A percentile compares a stretch with the other conserved stretches of the same genome.
These are phyloP conservation scores for Tricholoma hemisulphureum DNA, from an alignment of 768 basidiomycete genomes.

Conservation along the genomic window DNA sequence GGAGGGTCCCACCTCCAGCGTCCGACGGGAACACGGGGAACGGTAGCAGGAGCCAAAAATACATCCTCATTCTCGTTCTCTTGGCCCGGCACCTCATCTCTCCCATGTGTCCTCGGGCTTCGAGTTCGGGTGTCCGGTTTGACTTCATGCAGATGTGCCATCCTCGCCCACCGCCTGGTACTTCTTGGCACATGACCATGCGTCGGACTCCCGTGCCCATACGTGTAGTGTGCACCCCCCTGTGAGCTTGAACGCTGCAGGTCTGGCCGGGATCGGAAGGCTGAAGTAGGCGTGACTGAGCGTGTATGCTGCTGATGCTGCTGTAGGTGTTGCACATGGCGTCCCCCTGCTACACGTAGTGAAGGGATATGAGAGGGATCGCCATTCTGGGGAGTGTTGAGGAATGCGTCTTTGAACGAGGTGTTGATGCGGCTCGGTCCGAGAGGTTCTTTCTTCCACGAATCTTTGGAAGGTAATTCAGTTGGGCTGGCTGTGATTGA, in stretches of 20 bases:
- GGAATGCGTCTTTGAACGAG: conserved; percentile 1
- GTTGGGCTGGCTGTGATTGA: conserved; percentile 12
- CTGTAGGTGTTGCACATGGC: conserved; percentile 16
- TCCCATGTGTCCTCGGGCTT: not conserved
- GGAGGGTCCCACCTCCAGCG: not conserved
- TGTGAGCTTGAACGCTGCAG: conserved; percentile 50
- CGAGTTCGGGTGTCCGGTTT: conserved; percentile 11
- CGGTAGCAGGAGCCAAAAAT: not conserved
- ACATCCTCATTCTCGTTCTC: not conserved
- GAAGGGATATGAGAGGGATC: conserved; percentile 32
- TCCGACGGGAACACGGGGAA: not conserved
- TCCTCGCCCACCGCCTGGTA: conserved; percentile 60
- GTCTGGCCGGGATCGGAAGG: conserved; percentile 28
- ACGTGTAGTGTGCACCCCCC: conserved; percentile 19
- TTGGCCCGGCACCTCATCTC: not conserved
- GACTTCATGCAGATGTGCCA: conserved; percentile 69
- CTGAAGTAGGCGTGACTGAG: conserved; percentile 29
- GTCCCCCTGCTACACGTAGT: conserved; percentile 17
- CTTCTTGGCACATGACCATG: conserved; percentile 36
- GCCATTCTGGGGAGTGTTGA: conserved; percentile 7
- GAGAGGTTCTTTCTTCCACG: not conserved
- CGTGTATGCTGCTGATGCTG: conserved; percentile 15
- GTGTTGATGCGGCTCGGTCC: conserved; percentile 7
- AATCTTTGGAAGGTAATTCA: conserved; percentile 12
- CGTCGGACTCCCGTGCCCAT: conserved; percentile 4